Base-by-base conservation (phyloP, 148 eudicot species). In the Chenopodium berlandieri region DNA sequence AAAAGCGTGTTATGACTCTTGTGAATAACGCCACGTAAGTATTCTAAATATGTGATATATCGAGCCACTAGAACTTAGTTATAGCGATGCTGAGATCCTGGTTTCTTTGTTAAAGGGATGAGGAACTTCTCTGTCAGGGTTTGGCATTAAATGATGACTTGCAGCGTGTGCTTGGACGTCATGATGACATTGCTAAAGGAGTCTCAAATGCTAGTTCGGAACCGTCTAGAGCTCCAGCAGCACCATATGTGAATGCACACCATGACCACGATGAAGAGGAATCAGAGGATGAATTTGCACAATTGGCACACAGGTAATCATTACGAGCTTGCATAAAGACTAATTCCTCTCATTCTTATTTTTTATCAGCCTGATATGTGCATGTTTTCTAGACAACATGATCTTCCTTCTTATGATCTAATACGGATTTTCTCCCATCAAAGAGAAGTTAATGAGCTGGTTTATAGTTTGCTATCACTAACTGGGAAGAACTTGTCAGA, bases 261-360 rank as follows among this genome's bases (percentile, higher is more conserved):
- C 90, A 91, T 75, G 98, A 84, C 76, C 97, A 91, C 47, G 98
- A 95, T 84, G 97, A 93, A 71, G 98, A 95, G 68, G 98, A 95
- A 83, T 86, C 92, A 27, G 98, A 95, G 80, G 98, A 95, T 83
- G 98, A 95, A 82, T 91, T 90, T 88, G 80, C 89, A 58, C 92
- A 90, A 81, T 87, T 95, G 73, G 88, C 97, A 4, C 98, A 80
- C 86, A 93, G 98, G 98, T 95, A 82, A 76, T 32, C 11, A 17
- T 76, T 31, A 46, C 71, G 52, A 74, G 44, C 75, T 80, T 81
- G 52, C 22, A 63, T 82, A 32, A 76, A 11, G 46, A 63, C 47
- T 30, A 46, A 22, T 44, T 17, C 25, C 44, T 78, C 27, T 77
- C 30, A 11, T 48, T 73, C 13, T 13, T 73, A 32, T 17, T 46